Base-by-base conservation (phyloP, 2,329 filamentous ascomycete genomes). In the Chrysosphaeria jannelii region DNA sequence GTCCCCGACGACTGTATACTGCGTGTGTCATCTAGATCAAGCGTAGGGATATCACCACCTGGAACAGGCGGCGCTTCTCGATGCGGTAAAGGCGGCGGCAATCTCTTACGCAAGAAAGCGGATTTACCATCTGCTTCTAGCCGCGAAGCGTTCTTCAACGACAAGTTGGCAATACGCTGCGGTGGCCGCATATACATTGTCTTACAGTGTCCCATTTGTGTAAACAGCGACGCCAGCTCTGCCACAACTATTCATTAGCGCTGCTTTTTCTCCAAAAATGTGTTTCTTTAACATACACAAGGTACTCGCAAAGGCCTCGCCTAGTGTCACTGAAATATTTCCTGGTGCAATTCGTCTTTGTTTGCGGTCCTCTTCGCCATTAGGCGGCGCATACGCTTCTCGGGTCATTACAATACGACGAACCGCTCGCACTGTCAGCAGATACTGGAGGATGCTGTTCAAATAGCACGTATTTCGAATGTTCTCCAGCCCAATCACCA, bases 381-480 rank as follows among this genome's bases (percentile, higher is more conserved):
- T 43, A 3, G 68, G 58, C 36, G 85, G 59, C 31, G 67, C 60
- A 35, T 68, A 59, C 4, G 62, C 43, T 13, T 81, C 63, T 32
- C 74, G 75, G 23, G 75, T 52, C 27, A 88, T 50, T 3, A 91
- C 65, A 31, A 91, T 58, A 5, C 85, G 57, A 23, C 81, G 62
- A 14, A 93, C 52, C 3, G 74, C 65, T 29, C 65, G 68, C 26
- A 93, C 61, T 0, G 79, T 88, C 40, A 89, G 91, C 33, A 91
- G 70, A 39, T 89, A 93, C 36, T 97, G 85, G 7, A 97, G 52
- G 23, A 97, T 57, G 44, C 81, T 93, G 48, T 97, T 97, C 25
- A 97, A 54, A 36, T 97, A 97, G 41, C 85, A 97, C 0, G 88
- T 97, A 37, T 97, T 97, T 28, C 85, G 79, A 27, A 93, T 89